phyloP scores from a whole-genome alignment of 2,329 filamentous ascomycete genomes.

The Fusarium lateritium region DNA sequence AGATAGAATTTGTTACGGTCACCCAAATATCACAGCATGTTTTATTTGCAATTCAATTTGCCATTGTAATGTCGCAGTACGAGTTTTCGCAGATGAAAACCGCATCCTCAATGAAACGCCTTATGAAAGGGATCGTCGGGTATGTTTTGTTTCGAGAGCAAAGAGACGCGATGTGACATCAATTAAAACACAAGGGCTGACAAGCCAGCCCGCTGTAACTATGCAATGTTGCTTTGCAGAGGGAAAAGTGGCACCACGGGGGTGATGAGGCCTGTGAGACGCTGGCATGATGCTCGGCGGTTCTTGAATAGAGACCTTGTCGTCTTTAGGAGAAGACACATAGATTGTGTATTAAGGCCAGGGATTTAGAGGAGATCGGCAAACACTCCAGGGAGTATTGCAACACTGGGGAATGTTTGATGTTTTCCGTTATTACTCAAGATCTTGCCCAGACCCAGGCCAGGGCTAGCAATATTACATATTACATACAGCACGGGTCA shows the following conservation, averaged over 20 bases:
- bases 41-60: constrained; percentile 6
- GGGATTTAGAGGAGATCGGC: constrained; percentile 35
- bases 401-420: constrained; percentile 36
- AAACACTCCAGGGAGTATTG: constrained; percentile 32
- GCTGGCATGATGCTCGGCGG: constrained; percentile 35
- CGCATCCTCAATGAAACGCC: constrained; percentile 36
- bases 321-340: constrained; percentile 5
- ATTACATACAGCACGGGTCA: neutral
- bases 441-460: constrained; percentile 19
- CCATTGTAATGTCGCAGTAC: no score
- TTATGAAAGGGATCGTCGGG: constrained; percentile 35
- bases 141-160: constrained; percentile 44
- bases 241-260: constrained; percentile 41
- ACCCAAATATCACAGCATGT: constrained; percentile 42
- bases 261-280: constrained; percentile 14
- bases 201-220: constrained; percentile 34
- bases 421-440: constrained; percentile 25
- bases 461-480: constrained; percentile 13
- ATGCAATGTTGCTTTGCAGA: constrained; percentile 42
- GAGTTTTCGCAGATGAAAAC: neutral
- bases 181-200: constrained; percentile 40
- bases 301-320: constrained; percentile 32
- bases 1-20: constrained; percentile 49
- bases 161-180: constrained; percentile 40
- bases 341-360: constrained; percentile 34